Evolutionary conservation across 2,329 filamentous ascomycete species (phyloP).

Genomic region (Pseudogymnoascus verrucosus): DNA sequence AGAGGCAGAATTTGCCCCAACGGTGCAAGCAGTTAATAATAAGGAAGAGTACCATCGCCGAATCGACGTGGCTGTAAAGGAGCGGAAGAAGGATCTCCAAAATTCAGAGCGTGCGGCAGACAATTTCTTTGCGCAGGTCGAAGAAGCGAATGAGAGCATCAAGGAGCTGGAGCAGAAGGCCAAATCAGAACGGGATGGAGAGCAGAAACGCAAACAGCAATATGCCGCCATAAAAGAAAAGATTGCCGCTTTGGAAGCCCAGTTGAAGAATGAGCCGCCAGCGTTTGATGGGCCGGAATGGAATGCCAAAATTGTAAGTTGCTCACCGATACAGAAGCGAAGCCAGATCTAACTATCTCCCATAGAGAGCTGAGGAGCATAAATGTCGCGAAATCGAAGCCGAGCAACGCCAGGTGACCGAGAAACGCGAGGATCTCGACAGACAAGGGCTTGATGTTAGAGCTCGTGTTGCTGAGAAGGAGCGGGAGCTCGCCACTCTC

Average conservation of each 20-base stretch:
- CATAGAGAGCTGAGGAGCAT: conserved; percentile 54
- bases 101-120: conserved; percentile 46
- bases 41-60: conserved; percentile 60
- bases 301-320: conserved; percentile 63
- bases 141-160: conserved; percentile 33
- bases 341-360: neutral
- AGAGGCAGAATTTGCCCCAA: conserved; percentile 55
- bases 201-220: conserved; percentile 42
- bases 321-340: neutral
- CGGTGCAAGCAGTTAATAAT: conserved; percentile 56
- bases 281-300: conserved; percentile 63
- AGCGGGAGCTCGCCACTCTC: conserved; percentile 49
- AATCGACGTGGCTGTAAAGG: conserved; percentile 47
- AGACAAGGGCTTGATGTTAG: conserved; percentile 36
- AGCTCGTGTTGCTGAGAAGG: conserved; percentile 31
- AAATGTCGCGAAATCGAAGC: conserved; percentile 43
- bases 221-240: conserved; percentile 41
- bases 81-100: conserved; percentile 46
- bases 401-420: conserved; percentile 21
- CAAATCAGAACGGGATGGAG: conserved; percentile 43
- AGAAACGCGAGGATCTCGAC: conserved; percentile 32
- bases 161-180: conserved; percentile 31
- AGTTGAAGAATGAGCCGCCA: conserved; percentile 51
- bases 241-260: conserved; percentile 56
- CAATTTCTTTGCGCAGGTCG: conserved; percentile 32